Conservation (phyloP, 2,329 filamentous ascomycete species). For the Claviceps sp. region DNA sequence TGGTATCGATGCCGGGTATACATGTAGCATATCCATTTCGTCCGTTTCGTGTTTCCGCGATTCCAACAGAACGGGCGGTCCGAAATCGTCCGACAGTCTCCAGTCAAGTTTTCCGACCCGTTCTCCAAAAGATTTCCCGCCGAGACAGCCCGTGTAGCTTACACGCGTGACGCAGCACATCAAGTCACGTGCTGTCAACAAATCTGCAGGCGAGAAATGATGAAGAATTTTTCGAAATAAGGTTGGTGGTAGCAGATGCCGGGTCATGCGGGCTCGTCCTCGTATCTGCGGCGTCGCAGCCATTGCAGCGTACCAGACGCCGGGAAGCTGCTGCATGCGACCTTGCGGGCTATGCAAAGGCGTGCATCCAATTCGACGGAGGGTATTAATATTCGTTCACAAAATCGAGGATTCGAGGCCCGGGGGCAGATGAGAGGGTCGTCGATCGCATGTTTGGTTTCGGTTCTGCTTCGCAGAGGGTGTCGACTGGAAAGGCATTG, state of each 20-base stretch:
- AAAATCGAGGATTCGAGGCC: neutral
- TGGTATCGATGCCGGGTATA: too few relatives aligned
- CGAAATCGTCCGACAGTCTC: too few relatives aligned
- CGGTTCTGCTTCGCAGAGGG: neutral
- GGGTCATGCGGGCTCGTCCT: neutral
- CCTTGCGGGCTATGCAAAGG: neutral
- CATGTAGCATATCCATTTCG: too few relatives aligned
- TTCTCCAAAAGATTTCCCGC: too few relatives aligned
- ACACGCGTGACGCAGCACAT: neutral
- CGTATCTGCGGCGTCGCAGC: neutral
- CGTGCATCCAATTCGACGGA: neutral
- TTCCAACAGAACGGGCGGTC: too few relatives aligned
- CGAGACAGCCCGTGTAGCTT: too few relatives aligned
- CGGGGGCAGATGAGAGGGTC: neutral
- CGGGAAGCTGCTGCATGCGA: neutral
- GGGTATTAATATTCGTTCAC: neutral
- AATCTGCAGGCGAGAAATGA: neutral
- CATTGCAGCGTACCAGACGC: neutral
- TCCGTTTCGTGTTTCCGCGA: too few relatives aligned
- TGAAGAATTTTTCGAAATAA: neutral
- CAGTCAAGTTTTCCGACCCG: too few relatives aligned
- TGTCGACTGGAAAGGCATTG: too few relatives aligned
- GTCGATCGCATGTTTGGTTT: neutral
- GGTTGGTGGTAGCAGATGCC: neutral
- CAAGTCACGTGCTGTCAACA: neutral